Percentiles rank a stretch among this genome's conserved stretches.
Conservation (phyloP, 768 basidiomycete species). For the Suillus luteus region DNA sequence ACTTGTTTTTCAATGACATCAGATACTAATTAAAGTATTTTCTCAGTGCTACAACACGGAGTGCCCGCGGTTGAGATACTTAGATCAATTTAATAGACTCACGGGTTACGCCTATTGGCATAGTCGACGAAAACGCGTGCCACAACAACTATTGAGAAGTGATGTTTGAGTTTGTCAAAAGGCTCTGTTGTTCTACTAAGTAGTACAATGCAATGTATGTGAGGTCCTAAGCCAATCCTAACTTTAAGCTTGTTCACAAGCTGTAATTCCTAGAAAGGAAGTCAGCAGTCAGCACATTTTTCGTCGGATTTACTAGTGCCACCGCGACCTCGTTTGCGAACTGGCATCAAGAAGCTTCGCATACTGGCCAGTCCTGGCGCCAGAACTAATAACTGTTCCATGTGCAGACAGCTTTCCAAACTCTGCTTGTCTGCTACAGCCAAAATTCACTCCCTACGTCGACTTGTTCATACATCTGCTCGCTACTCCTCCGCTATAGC, state of each 20-base stretch:
- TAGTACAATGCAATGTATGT: not conserved
- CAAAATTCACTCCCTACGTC: constrained; percentile 1
- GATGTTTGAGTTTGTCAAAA: not conserved
- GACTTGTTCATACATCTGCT: not conserved
- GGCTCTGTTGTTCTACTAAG: not conserved
- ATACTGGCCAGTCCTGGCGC: constrained; percentile 2
- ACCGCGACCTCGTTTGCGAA: not conserved
- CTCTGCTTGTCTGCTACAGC: not conserved
- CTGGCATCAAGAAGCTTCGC: constrained; percentile 5
- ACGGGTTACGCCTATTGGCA: not conserved
- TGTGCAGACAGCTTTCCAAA: constrained; percentile 10
- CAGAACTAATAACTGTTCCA: constrained; percentile 4
- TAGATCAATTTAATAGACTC: not conserved
- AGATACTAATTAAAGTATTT: not conserved
- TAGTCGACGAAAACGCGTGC: not conserved
- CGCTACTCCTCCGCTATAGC: not conserved
- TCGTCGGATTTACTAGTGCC: not conserved
- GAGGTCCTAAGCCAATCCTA: not conserved
- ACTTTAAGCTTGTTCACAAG: too few species aligned
- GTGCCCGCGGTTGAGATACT: not conserved
- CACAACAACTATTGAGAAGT: not conserved
- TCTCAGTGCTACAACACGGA: not conserved
- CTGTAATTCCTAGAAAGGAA: constrained; percentile 5
- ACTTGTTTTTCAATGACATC: not conserved
- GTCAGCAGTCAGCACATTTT: not conserved